These are phyloP conservation scores for Laetiporus sulphureus DNA, from an alignment of 1,284 basidiomycete species.

Conservation along the genomic window DNA sequence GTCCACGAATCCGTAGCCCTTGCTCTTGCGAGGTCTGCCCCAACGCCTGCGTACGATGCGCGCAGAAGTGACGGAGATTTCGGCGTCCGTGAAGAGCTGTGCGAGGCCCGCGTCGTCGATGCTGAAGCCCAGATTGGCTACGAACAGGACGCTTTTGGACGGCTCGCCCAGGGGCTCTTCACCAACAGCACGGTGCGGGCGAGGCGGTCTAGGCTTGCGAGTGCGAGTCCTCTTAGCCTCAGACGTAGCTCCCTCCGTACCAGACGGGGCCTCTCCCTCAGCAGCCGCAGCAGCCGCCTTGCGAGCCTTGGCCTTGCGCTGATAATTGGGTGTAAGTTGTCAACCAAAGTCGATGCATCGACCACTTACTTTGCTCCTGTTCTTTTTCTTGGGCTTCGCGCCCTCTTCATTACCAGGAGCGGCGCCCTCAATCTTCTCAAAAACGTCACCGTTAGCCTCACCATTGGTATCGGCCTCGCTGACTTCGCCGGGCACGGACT, in stretches of 20 bases:
- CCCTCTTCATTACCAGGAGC: slow-evolving; percentile 45
- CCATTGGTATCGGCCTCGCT: slow-evolving; percentile 81
- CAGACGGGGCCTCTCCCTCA: slow-evolving; percentile 21
- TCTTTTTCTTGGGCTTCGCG: slow-evolving; percentile 77
- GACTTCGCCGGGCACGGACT: slow-evolving; percentile 79
- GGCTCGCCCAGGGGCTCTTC: slow-evolving; percentile 76
- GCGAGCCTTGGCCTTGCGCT: slow-evolving; percentile 51
- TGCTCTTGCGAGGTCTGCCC: slow-evolving; percentile 77
- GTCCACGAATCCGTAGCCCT: slow-evolving; percentile 93
- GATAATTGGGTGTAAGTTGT: slow-evolving; percentile 8
- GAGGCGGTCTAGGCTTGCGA: slow-evolving; percentile 56
- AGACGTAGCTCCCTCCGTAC: slow-evolving; percentile 26
- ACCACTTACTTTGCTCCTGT: slow-evolving; percentile 54
- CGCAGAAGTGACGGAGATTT: slow-evolving; percentile 74
- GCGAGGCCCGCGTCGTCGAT: slow-evolving; percentile 77
- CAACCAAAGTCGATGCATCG: slow-evolving; percentile 10
- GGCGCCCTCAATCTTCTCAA: slow-evolving; percentile 42
- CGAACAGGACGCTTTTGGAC: slow-evolving; percentile 84
- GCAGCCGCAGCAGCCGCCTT: slow-evolving; percentile 36
- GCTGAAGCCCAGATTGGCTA: slow-evolving; percentile 91
- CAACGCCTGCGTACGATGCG: slow-evolving; percentile 82
- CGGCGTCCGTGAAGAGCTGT: slow-evolving; percentile 77
- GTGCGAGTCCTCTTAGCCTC: slow-evolving; percentile 42
- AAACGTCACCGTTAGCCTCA: slow-evolving; percentile 41
- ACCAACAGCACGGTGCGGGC: slow-evolving; percentile 57